phyloP scores from a whole-genome alignment of 2,329 filamentous ascomycete genomes.

The Pseudocercospora musae region DNA sequence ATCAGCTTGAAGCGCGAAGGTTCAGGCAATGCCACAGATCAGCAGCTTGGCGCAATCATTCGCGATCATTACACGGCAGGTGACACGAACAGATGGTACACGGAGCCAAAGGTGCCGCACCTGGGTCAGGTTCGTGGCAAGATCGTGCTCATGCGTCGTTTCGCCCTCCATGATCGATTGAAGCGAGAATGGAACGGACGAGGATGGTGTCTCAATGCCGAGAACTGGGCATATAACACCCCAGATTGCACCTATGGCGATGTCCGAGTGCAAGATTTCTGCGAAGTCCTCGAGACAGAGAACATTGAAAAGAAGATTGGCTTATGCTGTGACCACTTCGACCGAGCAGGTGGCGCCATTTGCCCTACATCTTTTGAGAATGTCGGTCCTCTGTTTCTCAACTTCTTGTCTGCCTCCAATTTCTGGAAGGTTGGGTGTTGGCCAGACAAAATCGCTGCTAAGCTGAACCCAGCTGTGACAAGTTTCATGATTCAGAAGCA shows the following conservation, averaged over 20 bases:
- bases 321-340: conserved; percentile 70
- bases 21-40: conserved; percentile 72
- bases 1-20: conserved; percentile 91
- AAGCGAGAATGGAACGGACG: conserved; percentile 50
- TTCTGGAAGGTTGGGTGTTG: conserved; percentile 91
- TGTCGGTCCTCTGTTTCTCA: conserved; percentile 70
- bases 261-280: conserved; percentile 90
- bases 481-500: conserved; percentile 57
- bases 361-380: conserved; percentile 37
- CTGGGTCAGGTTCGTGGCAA: conserved; percentile 78
- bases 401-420: conserved; percentile 87
- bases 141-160: conserved; percentile 80
- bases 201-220: conserved; percentile 59
- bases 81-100: conserved; percentile 68
- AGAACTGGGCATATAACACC: conserved; percentile 83
- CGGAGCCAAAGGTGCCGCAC: conserved; percentile 69
- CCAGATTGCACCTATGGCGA: conserved; percentile 69
- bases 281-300: conserved; percentile 72
- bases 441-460: conserved; percentile 86
- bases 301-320: conserved; percentile 79
- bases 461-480: conserved; percentile 75
- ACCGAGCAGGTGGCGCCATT: conserved; percentile 54
- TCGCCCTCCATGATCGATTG: conserved; percentile 56
- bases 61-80: conserved; percentile 65
- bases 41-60: conserved; percentile 72